Evolutionary conservation across 257 asterid species (phyloP).

Genomic region (Fraxinus quadrangulata): DNA sequence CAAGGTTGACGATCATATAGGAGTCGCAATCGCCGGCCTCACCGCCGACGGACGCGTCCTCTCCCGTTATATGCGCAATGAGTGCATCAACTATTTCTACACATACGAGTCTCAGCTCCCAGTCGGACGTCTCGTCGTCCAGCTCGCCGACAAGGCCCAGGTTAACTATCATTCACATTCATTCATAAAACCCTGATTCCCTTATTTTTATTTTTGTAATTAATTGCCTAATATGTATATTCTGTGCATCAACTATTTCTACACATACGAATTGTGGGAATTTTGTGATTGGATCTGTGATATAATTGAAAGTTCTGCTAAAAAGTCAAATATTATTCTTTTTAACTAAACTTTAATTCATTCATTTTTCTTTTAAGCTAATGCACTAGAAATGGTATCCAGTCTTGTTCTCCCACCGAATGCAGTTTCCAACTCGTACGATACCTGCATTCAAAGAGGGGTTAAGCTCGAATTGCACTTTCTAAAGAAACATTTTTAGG

Average conservation of each 20-base stretch:
- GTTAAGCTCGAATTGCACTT: neutral
- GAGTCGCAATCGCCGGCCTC: slow-evolving; percentile 97
- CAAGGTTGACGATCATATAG: slow-evolving; percentile 98
- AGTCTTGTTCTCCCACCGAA: neutral
- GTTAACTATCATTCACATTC: slow-evolving; percentile 28
- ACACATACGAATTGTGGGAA: neutral
- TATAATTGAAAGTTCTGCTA: neutral
- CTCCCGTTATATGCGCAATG: slow-evolving; percentile 90
- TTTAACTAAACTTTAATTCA: neutral
- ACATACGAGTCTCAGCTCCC: slow-evolving; percentile 88
- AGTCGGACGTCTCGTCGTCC: slow-evolving; percentile 94
- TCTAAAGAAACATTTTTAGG: neutral
- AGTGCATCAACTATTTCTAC: slow-evolving; percentile 83
- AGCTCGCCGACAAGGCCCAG: slow-evolving; percentile 99
- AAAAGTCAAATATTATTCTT: neutral
- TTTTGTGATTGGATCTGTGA: slow-evolving; percentile 13
- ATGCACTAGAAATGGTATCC: neutral
- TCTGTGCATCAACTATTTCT: neutral
- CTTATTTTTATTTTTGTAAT: neutral
- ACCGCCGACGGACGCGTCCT: slow-evolving; percentile 98
- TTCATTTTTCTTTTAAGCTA: neutral
- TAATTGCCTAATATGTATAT: neutral
- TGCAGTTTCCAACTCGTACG: neutral
- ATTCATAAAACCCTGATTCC: slow-evolving; percentile 35
- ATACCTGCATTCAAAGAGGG: neutral